phyloP scores from a whole-genome alignment of 768 basidiomycete species.

The Kwoniella bestiolae region DNA sequence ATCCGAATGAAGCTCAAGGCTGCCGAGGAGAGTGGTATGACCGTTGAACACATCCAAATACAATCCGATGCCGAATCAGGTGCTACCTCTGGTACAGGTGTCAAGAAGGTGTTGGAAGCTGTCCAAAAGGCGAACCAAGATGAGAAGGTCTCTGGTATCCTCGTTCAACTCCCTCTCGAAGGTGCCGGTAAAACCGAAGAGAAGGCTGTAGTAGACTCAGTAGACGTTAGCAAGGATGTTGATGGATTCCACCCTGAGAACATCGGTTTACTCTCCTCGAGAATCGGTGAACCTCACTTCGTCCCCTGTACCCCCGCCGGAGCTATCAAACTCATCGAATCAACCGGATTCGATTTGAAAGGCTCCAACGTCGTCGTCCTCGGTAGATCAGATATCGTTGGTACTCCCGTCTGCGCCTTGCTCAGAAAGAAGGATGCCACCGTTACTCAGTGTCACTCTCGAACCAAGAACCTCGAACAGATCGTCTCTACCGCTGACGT shows the following conservation, averaged over 20 bases:
- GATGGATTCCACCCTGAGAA: conserved; percentile 99
- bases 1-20: conserved; percentile 98
- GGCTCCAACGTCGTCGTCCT: conserved; percentile 89
- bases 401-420: conserved; percentile 90
- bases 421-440: conserved; percentile 89
- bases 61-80: conserved; percentile 53
- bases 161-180: conserved; percentile 92
- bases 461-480: conserved; percentile 76
- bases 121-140: conserved; percentile 85
- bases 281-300: conserved; percentile 86
- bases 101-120: conserved; percentile 73
- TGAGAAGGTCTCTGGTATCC: conserved; percentile 78
- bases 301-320: conserved; percentile 94
- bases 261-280: conserved; percentile 90
- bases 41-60: conserved; percentile 72
- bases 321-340: conserved; percentile 85
- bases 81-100: conserved; percentile 53
- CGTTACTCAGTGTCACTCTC: conserved; percentile 95
- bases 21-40: conserved; percentile 89
- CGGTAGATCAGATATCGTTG: conserved; percentile 96
- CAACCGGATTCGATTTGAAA: conserved; percentile 74
- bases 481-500: conserved; percentile 89
- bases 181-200: conserved; percentile 82
- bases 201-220: conserved; percentile 88
- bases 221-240: conserved; percentile 92